Evolutionary conservation across 129 eudicot species (phyloP).

Genomic region (Chrysanthemum lavandulifolium): DNA sequence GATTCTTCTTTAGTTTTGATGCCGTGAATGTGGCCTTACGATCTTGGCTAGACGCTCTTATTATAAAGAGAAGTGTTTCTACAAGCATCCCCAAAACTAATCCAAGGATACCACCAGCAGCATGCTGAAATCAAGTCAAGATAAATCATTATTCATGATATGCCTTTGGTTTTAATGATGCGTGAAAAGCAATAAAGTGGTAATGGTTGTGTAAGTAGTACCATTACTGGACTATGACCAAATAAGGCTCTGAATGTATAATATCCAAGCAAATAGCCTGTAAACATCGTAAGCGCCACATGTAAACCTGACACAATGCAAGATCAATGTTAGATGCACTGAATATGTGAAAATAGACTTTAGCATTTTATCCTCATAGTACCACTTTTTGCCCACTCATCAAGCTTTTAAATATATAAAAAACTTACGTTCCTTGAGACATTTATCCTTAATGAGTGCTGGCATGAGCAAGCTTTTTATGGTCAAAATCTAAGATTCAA

Average conservation of each 20-base stretch:
- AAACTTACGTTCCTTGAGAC: neutral
- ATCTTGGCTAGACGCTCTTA: constrained; percentile 52
- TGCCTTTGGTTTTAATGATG: neutral
- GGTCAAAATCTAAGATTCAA: neutral
- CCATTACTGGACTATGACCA: constrained; percentile 79
- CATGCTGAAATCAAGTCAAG: constrained; percentile 52
- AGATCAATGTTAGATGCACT: constrained; percentile 19
- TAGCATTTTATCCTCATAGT: neutral
- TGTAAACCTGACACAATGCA: constrained; percentile 61
- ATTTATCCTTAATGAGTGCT: neutral
- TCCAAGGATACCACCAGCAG: constrained; percentile 95
- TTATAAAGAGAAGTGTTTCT: constrained; percentile 84
- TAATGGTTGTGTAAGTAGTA: constrained; percentile 24
- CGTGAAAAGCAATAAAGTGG: neutral
- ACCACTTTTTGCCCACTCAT: neutral
- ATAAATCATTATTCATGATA: neutral
- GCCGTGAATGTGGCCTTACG: constrained; percentile 36
- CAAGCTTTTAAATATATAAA: neutral
- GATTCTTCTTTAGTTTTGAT: constrained; percentile 62
- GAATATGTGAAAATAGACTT: neutral
- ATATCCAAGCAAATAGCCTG: constrained; percentile 85
- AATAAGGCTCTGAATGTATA: constrained; percentile 85
- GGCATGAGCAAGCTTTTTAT: neutral
- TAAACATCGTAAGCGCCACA: constrained; percentile 81
- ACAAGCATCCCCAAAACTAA: constrained; percentile 44